Base-by-base conservation (phyloP, 805 yeast species). In the Vanderwaltozyma verrucispora region DNA sequence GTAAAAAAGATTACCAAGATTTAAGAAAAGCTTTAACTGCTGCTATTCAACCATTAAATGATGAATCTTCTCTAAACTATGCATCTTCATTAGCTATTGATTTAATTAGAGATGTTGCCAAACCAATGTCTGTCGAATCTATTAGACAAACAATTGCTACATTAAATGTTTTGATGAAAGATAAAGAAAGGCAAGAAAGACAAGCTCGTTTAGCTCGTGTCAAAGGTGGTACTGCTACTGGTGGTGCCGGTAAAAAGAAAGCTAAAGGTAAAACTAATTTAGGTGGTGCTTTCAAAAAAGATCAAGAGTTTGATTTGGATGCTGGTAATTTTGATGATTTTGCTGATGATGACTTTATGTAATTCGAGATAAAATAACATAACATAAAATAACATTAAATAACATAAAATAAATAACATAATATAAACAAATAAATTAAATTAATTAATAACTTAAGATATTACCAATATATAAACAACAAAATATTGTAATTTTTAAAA, bases 231-330 rank as follows among this genome's bases (percentile, higher is more conserved):
- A 82, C 94, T 20, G 75, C 89, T 28, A 74, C 85, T 18, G 94
- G 94, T 51, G 96, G 96, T 58, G 92, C 94, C 28, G 94, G 95
- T 63, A 87, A 88, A 74, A 89, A 88, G 75, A 95, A 86, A 41
- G 81, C 82, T 63, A 80, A 84, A 40, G 72, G 76, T 39, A 74
- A 70, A 48, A 80, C 85, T 32, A 80, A 79, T 58, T 68, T 82
- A 36, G 72, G 72, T 39, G 73, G 73, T 50, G 71, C 69, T 9
- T 67, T 68, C 58, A 82, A 79, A 69, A 80, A 80, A 62, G 86
- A 79, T 52, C 67, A 65, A 36, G 68, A 70, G 28, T 76, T 75
- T 47, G 83, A 72, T 43, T 63, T 73, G 37, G 68, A 60, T 57
- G 69, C 65, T 46, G 68, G 67, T 50, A 71, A 60, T 48, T 75